A percentile compares a stretch with the other conserved stretches of the same genome.
Evolutionary conservation across 768 basidiomycete genomes (phyloP).

Genomic region (Tephrocybe sp.): DNA sequence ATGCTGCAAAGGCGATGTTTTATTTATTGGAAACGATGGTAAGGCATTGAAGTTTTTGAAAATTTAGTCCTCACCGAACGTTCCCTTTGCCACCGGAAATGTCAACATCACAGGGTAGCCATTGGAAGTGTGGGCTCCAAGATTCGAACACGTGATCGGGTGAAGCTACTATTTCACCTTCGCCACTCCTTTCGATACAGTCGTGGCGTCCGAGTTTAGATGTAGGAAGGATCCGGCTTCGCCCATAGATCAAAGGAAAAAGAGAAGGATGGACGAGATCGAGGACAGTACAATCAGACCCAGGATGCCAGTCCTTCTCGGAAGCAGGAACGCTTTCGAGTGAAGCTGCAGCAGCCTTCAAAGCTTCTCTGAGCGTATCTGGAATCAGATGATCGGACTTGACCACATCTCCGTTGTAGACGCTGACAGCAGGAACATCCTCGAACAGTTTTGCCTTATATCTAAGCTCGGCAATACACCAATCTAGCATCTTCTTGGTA

Average conservation of each 20-base stretch:
- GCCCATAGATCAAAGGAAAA: constrained; percentile 33
- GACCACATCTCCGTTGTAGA: constrained; percentile 18
- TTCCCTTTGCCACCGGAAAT: not conserved
- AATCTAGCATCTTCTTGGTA: constrained; percentile 15
- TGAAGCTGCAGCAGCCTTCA: constrained; percentile 17
- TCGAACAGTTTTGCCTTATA: constrained; percentile 16
- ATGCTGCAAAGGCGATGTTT: too few relatives aligned
- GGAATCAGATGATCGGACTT: constrained; percentile 28
- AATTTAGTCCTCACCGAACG: not conserved
- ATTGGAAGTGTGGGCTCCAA: constrained; percentile 13
- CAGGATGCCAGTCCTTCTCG: constrained; percentile 42
- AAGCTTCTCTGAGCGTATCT: constrained; percentile 9
- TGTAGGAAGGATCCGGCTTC: constrained; percentile 16
- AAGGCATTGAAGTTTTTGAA: not conserved
- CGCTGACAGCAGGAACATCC: constrained; percentile 8
- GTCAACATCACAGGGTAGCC: constrained; percentile 28
- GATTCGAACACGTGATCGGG: not conserved
- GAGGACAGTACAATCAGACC: constrained; percentile 36
- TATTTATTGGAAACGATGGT: not conserved
- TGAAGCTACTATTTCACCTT: constrained; percentile 12
- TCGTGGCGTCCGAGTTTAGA: constrained; percentile 10
- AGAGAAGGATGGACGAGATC: too few relatives aligned
- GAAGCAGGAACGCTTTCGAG: constrained; percentile 33
- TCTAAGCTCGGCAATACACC: constrained; percentile 16
- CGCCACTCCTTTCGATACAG: constrained; percentile 15